Percentiles rank a stretch among this genome's conserved stretches.
Evolutionary conservation across 192 early-diverging fungal genomes (phyloP).

Genomic region (Coemansia aciculifera): DNA sequence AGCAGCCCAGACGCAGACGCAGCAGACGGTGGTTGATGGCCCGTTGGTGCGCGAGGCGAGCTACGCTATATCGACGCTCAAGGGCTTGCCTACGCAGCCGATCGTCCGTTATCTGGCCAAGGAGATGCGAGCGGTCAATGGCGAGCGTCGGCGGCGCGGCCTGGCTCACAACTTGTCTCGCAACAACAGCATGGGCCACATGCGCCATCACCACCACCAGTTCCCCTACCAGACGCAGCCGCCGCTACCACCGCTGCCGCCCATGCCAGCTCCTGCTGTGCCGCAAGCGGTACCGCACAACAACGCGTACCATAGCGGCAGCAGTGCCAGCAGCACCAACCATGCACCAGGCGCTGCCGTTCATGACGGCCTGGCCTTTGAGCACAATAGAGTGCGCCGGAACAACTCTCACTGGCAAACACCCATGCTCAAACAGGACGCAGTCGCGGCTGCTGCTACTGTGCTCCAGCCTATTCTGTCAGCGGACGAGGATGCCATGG

Average conservation of each 20-base stretch:
- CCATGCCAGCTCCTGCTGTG: neutral
- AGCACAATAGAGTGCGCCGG: slow-evolving; percentile 2
- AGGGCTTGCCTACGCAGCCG: slow-evolving; percentile 53
- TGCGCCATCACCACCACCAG: slow-evolving; percentile 37
- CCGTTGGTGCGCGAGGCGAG: slow-evolving; percentile 11
- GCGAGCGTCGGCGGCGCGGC: slow-evolving; percentile 36
- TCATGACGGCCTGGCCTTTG: neutral
- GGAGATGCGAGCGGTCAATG: slow-evolving; percentile 44
- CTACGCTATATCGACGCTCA: slow-evolving; percentile 50
- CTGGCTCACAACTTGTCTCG: slow-evolving; percentile 45
- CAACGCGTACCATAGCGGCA: slow-evolving; percentile 1
- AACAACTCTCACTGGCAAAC: neutral
- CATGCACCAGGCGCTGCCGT: neutral
- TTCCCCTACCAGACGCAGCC: slow-evolving; percentile 32
- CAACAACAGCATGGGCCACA: slow-evolving; percentile 45
- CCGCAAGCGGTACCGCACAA: neutral
- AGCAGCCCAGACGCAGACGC: neutral
- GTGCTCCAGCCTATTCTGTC: neutral
- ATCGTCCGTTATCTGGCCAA: slow-evolving; percentile 46
- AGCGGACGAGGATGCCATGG: neutral
- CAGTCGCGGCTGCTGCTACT: neutral
- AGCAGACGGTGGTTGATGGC: slow-evolving; percentile 4
- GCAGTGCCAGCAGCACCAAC: slow-evolving; percentile 10
- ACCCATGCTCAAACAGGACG: slow-evolving; percentile 15
- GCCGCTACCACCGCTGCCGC: slow-evolving; percentile 48